These are phyloP conservation scores for Trichoderma lentiforme DNA, from an alignment of 2,329 filamentous ascomycete genomes.

Conservation along the genomic window DNA sequence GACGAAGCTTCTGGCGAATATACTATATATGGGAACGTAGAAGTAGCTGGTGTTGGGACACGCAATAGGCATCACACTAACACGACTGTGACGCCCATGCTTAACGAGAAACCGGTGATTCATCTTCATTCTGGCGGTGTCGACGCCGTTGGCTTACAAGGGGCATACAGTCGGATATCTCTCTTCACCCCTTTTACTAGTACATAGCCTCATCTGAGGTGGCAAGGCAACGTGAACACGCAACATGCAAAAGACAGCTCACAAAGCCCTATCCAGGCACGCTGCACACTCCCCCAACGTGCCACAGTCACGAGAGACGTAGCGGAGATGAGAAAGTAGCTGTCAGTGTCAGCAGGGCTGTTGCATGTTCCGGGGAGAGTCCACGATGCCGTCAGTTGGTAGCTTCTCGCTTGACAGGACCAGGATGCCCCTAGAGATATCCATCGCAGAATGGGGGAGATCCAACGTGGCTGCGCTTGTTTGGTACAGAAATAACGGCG, in stretches of 20 bases:
- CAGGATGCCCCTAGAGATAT: not conserved
- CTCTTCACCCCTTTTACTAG: not conserved
- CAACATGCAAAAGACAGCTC: conserved; percentile 3
- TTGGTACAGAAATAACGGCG: not conserved
- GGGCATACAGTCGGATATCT: not conserved
- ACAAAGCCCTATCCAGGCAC: not conserved
- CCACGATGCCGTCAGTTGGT: not conserved
- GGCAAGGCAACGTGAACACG: not conserved
- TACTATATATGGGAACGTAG: not conserved
- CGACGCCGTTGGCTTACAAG: not conserved
- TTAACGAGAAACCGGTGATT: not conserved
- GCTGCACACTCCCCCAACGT: not conserved
- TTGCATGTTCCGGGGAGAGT: not conserved
- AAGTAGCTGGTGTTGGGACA: not conserved
- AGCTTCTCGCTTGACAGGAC: not conserved
- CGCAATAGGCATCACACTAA: not conserved
- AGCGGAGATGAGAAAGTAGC: not conserved
- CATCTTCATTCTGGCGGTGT: not conserved
- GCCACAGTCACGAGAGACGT: not conserved
- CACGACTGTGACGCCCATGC: not conserved
- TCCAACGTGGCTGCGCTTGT: conserved; percentile 3
- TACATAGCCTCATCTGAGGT: not conserved
- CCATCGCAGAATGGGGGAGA: not conserved
- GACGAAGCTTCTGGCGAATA: not conserved
- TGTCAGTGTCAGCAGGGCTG: conserved; percentile 2